Evolutionary conservation across 108 stramenopile genomes (phyloP).

Genomic region (Skeletonema costatum): DNA sequence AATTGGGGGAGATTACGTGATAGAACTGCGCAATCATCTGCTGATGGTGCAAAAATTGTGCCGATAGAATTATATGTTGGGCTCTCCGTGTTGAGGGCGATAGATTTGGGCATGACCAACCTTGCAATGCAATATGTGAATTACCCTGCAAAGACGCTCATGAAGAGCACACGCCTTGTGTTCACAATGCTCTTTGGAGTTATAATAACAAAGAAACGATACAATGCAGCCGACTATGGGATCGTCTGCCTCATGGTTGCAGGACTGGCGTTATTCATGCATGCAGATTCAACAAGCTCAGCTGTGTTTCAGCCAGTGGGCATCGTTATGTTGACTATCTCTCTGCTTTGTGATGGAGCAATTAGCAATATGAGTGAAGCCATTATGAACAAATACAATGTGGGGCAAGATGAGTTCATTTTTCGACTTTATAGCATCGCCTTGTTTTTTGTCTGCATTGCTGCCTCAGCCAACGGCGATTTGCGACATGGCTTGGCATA

Average conservation of each 20-base stretch:
- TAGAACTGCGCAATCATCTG: slow-evolving; percentile 18
- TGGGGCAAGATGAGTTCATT: slow-evolving; percentile 93
- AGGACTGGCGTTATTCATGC: slow-evolving; percentile 87
- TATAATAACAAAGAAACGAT: slow-evolving; percentile 66
- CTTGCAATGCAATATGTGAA: slow-evolving; percentile 91
- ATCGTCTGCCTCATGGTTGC: slow-evolving; percentile 83
- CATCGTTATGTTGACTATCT: slow-evolving; percentile 82
- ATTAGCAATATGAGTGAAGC: slow-evolving; percentile 84
- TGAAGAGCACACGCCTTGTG: slow-evolving; percentile 83
- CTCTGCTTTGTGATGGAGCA: slow-evolving; percentile 83
- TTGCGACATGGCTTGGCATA: slow-evolving; percentile 67
- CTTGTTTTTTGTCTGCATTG: slow-evolving; percentile 69
- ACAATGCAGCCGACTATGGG: slow-evolving; percentile 66
- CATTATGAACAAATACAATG: slow-evolving; percentile 81
- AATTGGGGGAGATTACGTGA: slow-evolving; percentile 23
- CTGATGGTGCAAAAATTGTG: slow-evolving; percentile 27
- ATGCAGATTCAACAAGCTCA: slow-evolving; percentile 79
- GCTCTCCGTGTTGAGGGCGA: slow-evolving; percentile 74
- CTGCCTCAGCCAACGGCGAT: slow-evolving; percentile 75
- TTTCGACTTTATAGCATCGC: slow-evolving; percentile 87
- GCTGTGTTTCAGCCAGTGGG: slow-evolving; percentile 84
- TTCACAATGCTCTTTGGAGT: slow-evolving; percentile 93
- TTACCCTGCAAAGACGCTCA: slow-evolving; percentile 91
- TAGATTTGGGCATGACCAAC: slow-evolving; percentile 90
- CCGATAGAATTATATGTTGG: slow-evolving; percentile 77